Percentiles rank a stretch among this genome's conserved stretches.
phyloP scores from a whole-genome alignment of 2,329 filamentous ascomycete species.

The Venturiaceae sp. region DNA sequence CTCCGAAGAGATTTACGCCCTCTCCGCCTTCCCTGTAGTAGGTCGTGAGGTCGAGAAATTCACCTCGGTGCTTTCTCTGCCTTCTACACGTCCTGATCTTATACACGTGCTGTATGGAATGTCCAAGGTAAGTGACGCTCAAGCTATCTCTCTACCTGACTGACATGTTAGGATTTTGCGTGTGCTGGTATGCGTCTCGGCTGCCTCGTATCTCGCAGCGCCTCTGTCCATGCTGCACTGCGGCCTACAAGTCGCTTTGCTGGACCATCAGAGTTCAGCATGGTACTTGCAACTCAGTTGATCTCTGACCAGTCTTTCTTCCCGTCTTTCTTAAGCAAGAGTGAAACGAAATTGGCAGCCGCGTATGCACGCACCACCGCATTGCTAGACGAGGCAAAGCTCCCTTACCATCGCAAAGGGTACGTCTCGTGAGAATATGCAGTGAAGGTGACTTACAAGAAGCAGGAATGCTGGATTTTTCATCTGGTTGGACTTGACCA shows the following conservation, averaged over 20 bases:
- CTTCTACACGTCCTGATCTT: constrained; percentile 11
- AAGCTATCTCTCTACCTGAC: not conserved
- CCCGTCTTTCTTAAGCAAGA: constrained; percentile 13
- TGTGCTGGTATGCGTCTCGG: constrained; percentile 22
- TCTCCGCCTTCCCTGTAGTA: constrained; percentile 15
- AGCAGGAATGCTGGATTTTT: constrained; percentile 35
- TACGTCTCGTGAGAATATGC: not conserved
- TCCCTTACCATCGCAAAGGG: constrained; percentile 25
- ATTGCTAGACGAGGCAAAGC: constrained; percentile 19
- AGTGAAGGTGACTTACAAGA: not conserved
- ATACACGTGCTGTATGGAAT: constrained; percentile 24
- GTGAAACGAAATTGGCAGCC: constrained; percentile 13
- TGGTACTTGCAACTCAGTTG: constrained; percentile 19
- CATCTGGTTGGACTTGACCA: constrained; percentile 32
- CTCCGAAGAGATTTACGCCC: constrained; percentile 27
- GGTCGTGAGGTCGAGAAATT: constrained; percentile 11
- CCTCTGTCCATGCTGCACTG: constrained; percentile 16
- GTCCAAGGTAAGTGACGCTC: constrained; percentile 7
- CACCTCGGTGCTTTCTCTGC: constrained; percentile 16
- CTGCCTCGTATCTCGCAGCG: constrained; percentile 16
- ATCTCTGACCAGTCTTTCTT: constrained; percentile 20
- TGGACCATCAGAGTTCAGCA: constrained; percentile 20
- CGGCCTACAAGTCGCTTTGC: constrained; percentile 15
- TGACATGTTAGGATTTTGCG: constrained; percentile 22
- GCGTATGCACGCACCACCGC: constrained; percentile 12